These are phyloP conservation scores for Pseudocohnilembus persalinus DNA, from an alignment of 169 alveolate species.

Conservation along the genomic window DNA sequence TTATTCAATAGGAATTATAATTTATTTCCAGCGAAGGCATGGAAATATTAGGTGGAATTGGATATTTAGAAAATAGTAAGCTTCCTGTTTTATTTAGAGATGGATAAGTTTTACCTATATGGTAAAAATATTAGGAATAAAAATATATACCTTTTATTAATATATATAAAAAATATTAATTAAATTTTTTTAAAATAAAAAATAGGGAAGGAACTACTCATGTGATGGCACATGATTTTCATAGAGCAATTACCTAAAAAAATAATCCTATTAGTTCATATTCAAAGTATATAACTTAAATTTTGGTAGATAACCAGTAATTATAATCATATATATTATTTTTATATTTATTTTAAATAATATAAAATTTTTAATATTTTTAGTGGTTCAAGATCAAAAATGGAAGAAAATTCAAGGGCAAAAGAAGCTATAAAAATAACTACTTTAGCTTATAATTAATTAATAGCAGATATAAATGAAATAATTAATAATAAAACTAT, in stretches of 20 bases:
- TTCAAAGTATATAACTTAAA: background rate
- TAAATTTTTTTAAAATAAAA: no score
- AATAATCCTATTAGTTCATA: background rate
- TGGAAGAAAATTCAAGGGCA: background rate
- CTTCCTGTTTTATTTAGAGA: constrained; percentile 72
- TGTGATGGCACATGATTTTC: constrained; percentile 60
- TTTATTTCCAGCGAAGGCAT: constrained; percentile 62
- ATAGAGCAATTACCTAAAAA: constrained; percentile 51
- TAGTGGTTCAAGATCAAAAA: background rate
- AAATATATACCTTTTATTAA: background rate
- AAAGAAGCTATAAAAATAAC: background rate
- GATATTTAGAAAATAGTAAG: constrained; percentile 71
- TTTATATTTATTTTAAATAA: background rate
- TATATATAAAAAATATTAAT: no score
- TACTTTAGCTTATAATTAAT: background rate
- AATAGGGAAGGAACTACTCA: constrained; percentile 77
- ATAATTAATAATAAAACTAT: no score
- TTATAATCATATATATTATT: background rate
- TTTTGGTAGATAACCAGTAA: constrained; percentile 1
- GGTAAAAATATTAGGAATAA: constrained; percentile 38
- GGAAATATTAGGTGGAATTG: constrained; percentile 77
- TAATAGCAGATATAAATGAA: background rate
- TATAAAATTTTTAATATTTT: no score
- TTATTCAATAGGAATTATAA: background rate
- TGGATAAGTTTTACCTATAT: constrained; percentile 73